phyloP scores from a whole-genome alignment of 371 early-diverging fungal species.

The Lichtheimia ornata region DNA sequence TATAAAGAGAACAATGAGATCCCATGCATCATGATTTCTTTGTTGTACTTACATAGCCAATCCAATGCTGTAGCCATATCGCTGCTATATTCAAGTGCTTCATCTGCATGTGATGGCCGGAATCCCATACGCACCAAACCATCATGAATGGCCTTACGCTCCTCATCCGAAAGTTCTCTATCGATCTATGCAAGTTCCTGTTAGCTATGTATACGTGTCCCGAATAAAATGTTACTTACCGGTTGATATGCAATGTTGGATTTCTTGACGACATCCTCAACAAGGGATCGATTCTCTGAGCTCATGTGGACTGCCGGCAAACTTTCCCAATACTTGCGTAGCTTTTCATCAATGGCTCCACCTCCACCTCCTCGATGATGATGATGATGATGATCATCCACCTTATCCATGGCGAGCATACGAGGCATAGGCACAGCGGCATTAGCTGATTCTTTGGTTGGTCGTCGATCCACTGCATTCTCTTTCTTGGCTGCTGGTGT shows the following conservation, averaged over 20 bases:
- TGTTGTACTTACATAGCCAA: conserved; percentile 74
- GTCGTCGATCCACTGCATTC: conserved; percentile 12
- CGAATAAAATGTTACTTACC: conserved; percentile 24
- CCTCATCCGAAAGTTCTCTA: conserved; percentile 34
- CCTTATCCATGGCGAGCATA: background rate
- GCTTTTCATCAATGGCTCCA: conserved; percentile 40
- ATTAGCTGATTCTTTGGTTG: conserved; percentile 35
- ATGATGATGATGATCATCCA: conserved; percentile 3
- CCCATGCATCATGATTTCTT: background rate
- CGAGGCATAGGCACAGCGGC: conserved; percentile 41
- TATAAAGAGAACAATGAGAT: background rate
- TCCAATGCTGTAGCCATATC: conserved; percentile 67
- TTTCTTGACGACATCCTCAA: conserved; percentile 65
- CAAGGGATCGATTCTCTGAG: conserved; percentile 54
- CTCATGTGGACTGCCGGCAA: conserved; percentile 75
- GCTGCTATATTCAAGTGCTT: conserved; percentile 66
- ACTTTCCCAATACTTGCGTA: conserved; percentile 66
- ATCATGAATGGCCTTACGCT: conserved; percentile 37
- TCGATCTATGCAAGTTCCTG: conserved; percentile 12
- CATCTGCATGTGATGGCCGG: conserved; percentile 68
- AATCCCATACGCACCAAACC: conserved; percentile 73
- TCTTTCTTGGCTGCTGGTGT: conserved; percentile 21
- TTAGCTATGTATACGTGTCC: background rate
- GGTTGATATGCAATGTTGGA: conserved; percentile 34
- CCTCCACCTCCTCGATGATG: conserved; percentile 17